Evolutionary conservation across 139 green algal genomes (phyloP).

Genomic region (Volvox reticuliferus): DNA sequence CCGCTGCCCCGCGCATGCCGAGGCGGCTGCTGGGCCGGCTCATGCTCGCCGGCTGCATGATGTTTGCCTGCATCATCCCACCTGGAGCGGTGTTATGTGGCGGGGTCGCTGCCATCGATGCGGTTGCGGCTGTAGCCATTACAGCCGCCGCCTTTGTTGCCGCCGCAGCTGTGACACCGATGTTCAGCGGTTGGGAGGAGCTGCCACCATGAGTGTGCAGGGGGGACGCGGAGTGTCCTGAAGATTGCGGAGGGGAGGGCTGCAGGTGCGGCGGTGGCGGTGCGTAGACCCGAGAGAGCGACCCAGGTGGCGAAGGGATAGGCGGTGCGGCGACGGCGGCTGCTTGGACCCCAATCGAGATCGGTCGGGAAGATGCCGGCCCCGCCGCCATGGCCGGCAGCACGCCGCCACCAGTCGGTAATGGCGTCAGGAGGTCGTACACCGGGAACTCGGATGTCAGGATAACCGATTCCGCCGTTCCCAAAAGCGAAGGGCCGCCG

Average conservation of each 20-base stretch:
- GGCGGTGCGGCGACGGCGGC: neutral
- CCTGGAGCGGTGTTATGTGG: neutral
- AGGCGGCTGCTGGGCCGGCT: neutral
- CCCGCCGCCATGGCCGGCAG: neutral
- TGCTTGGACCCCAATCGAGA: neutral
- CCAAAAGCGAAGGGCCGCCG: neutral
- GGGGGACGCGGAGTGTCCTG: neutral
- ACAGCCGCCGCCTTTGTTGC: neutral
- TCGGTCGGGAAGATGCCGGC: neutral
- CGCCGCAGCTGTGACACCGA: neutral
- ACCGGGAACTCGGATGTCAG: conserved; percentile 9
- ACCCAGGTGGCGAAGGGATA: neutral
- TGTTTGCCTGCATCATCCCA: neutral
- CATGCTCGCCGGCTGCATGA: neutral
- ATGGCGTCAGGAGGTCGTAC: conserved; percentile 41
- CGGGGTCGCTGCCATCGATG: neutral
- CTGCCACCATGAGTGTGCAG: neutral
- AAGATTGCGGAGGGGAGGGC: neutral
- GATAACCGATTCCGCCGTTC: conserved; percentile 3
- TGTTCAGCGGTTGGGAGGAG: neutral
- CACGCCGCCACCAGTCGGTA: conserved; percentile 5
- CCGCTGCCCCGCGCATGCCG: neutral
- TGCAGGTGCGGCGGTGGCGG: neutral
- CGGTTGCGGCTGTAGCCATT: neutral
- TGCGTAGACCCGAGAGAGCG: neutral